Evolutionary conservation across 2,329 filamentous ascomycete species (phyloP).

Genomic region (Xylariales sp.): DNA sequence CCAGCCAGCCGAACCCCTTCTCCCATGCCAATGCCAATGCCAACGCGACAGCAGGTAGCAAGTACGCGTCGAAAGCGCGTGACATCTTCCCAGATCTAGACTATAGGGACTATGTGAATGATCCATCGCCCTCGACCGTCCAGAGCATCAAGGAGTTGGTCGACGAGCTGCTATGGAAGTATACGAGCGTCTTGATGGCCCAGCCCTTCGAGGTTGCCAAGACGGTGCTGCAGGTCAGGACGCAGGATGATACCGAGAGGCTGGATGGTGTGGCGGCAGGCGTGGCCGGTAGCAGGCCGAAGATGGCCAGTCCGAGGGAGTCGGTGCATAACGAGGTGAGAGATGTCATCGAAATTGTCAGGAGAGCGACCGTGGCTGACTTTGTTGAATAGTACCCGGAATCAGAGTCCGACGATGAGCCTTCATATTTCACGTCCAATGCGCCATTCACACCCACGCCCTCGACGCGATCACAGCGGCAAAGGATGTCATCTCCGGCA

Average conservation of each 20-base stretch:
- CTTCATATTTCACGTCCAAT: conserved; percentile 76
- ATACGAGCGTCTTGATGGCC: conserved; percentile 79
- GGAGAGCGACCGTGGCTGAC: neutral
- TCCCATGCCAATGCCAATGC: conserved; percentile 34
- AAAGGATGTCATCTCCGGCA: conserved; percentile 25
- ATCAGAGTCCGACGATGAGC: conserved; percentile 71
- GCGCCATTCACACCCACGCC: conserved; percentile 45
- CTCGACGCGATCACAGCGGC: conserved; percentile 31
- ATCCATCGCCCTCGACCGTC: conserved; percentile 68
- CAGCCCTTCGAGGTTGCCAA: conserved; percentile 98
- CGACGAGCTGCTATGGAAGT: conserved; percentile 87
- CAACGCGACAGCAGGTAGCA: conserved; percentile 21
- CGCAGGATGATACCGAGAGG: conserved; percentile 45
- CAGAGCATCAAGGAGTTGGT: conserved; percentile 72
- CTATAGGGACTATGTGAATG: conserved; percentile 80
- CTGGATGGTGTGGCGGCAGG: conserved; percentile 22
- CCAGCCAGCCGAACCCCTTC: conserved; percentile 37
- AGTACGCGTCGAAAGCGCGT: conserved; percentile 63
- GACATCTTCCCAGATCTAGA: conserved; percentile 87
- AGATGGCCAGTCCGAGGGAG: conserved; percentile 29
- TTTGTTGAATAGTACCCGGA: conserved; percentile 46
- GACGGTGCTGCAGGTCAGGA: conserved; percentile 76
- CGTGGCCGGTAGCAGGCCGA: conserved; percentile 24
- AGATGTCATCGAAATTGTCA: conserved; percentile 7
- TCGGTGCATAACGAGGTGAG: conserved; percentile 28